These are phyloP conservation scores for Fragilaria crotonensis DNA, from an alignment of 108 stramenopile species.

Conservation along the genomic window DNA sequence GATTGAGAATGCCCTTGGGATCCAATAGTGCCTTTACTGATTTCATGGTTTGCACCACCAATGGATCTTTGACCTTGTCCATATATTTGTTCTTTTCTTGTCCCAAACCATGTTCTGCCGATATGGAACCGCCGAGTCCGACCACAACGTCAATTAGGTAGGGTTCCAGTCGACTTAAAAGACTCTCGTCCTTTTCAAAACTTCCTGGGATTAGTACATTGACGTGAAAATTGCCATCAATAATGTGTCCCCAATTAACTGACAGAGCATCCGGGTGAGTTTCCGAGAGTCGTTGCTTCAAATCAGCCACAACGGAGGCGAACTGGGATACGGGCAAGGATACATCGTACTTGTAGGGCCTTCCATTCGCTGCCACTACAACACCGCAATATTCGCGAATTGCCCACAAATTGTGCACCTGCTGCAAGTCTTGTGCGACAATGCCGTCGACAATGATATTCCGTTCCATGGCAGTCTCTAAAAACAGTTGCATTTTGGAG, in stretches of 20 bases:
- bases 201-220: slow-evolving; percentile 68
- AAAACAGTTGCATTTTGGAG: slow-evolving; percentile 79
- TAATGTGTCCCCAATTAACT: slow-evolving; percentile 47
- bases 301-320: slow-evolving; percentile 52
- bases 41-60: slow-evolving; percentile 46
- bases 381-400: slow-evolving; percentile 75
- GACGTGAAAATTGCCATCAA: slow-evolving; percentile 92
- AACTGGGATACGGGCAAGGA: slow-evolving; percentile 74
- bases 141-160: slow-evolving; percentile 65
- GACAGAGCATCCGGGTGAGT: background rate
- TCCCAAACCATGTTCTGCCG: slow-evolving; percentile 98
- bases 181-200: slow-evolving; percentile 26
- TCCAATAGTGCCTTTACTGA: slow-evolving; percentile 63
- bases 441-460: slow-evolving; percentile 65
- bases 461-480: slow-evolving; percentile 49
- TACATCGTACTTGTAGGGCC: slow-evolving; percentile 92
- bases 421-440: slow-evolving; percentile 72
- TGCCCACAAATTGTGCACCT: slow-evolving; percentile 64
- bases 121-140: slow-evolving; percentile 84
- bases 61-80: slow-evolving; percentile 27
- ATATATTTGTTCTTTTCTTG: slow-evolving; percentile 77
- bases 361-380: slow-evolving; percentile 46
- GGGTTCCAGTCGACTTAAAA: slow-evolving; percentile 55
- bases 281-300: slow-evolving; percentile 29
- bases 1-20: slow-evolving; percentile 76